These are phyloP conservation scores for Candida rishiriensis DNA, from an alignment of 805 yeast genomes.

Conservation along the genomic window DNA sequence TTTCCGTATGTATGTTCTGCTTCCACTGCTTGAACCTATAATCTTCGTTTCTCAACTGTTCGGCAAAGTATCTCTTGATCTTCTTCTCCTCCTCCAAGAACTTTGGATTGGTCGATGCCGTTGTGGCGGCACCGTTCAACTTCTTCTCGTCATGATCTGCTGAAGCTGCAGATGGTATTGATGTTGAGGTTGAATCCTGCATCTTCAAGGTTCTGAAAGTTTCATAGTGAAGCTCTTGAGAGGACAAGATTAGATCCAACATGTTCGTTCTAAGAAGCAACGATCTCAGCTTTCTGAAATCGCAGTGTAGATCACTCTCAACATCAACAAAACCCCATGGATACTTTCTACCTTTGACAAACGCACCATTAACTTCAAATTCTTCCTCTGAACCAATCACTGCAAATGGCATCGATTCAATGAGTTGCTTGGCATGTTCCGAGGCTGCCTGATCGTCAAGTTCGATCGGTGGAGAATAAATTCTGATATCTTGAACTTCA, in stretches of 20 bases:
- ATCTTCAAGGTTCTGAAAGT: conserved; percentile 70
- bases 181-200: conserved; percentile 33
- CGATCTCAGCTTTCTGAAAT: conserved; percentile 75
- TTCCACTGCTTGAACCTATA: conserved; percentile 99
- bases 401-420: conserved; percentile 85
- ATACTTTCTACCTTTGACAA: conserved; percentile 75
- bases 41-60: conserved; percentile 94
- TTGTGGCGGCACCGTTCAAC: conserved; percentile 39
- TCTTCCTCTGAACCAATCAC: conserved; percentile 74
- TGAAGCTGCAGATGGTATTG: conserved; percentile 9
- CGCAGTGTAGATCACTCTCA: conserved; percentile 82
- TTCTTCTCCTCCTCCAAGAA: conserved; percentile 96
- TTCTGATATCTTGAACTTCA: conserved; percentile 76
- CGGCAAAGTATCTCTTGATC: conserved; percentile 89
- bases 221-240: conserved; percentile 80
- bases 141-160: conserved; percentile 16
- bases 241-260: conserved; percentile 74
- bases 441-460: conserved; percentile 68
- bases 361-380: conserved; percentile 58
- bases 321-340: conserved; percentile 92
- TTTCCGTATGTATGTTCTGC: conserved; percentile 90
- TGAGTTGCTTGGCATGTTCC: conserved; percentile 75
- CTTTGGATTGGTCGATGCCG: conserved; percentile 64
- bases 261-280: conserved; percentile 76
- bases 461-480: conserved; percentile 82